A percentile compares a stretch with the other conserved stretches of the same genome.
These are phyloP conservation scores for Eucalyptus regnans DNA, from an alignment of 345 rosid species.

Conservation along the genomic window DNA sequence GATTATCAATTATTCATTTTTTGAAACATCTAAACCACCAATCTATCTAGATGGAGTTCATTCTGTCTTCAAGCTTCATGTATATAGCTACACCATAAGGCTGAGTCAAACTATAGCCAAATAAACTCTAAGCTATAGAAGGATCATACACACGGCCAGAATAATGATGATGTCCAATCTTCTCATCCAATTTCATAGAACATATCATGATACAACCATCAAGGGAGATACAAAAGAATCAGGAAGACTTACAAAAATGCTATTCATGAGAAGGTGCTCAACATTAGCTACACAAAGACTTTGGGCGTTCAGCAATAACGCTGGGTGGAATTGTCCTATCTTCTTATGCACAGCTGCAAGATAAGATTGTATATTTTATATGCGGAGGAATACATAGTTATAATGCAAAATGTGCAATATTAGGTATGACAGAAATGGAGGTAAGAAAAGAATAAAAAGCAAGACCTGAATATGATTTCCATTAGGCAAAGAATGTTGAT, in stretches of 20 bases:
- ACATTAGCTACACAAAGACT: constrained; percentile 71
- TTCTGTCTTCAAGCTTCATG: neutral
- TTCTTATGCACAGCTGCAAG: constrained; percentile 77
- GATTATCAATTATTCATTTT: neutral
- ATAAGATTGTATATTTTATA: neutral
- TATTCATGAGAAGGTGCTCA: constrained; percentile 93
- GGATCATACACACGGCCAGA: neutral
- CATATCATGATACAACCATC: neutral
- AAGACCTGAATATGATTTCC: constrained; percentile 91
- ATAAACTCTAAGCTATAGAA: neutral
- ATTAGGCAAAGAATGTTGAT: constrained; percentile 93
- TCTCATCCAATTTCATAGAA: neutral
- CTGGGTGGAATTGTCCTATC: constrained; percentile 82
- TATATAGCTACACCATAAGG: neutral
- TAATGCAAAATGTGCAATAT: no score
- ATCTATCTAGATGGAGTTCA: neutral
- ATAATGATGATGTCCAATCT: neutral
- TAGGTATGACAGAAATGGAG: neutral
- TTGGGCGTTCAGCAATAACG: constrained; percentile 80
- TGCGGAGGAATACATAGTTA: neutral
- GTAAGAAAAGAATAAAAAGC: neutral
- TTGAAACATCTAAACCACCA: neutral
- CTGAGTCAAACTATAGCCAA: neutral
- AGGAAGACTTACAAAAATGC: constrained; percentile 63
- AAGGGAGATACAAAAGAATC: neutral